These are phyloP conservation scores for Gymnopilus junonius DNA, from an alignment of 768 basidiomycete species.

Conservation along the genomic window DNA sequence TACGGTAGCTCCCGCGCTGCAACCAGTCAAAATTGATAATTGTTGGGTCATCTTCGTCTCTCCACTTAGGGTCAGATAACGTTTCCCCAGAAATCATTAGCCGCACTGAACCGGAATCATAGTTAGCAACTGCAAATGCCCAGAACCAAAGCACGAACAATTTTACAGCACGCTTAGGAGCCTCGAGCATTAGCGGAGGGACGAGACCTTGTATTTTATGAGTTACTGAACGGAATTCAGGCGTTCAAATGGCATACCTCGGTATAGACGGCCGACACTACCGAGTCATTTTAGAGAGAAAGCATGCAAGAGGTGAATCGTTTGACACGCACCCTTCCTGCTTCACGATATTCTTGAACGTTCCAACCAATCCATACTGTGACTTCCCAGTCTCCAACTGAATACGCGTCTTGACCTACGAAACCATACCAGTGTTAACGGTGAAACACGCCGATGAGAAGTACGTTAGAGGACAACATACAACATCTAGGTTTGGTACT, in stretches of 20 bases:
- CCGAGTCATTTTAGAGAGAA: neutral
- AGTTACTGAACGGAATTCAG: neutral
- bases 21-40: slow-evolving; percentile 90
- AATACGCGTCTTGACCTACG: slow-evolving; percentile 96
- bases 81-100: slow-evolving; percentile 97
- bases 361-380: slow-evolving; percentile 78
- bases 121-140: neutral
- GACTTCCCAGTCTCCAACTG: slow-evolving; percentile 90
- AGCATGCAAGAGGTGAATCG: neutral
- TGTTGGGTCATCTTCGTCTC: slow-evolving; percentile 86
- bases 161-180: slow-evolving; percentile 98
- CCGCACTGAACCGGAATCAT: slow-evolving; percentile 42
- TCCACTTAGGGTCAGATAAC: slow-evolving; percentile 63
- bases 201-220: slow-evolving; percentile 67
- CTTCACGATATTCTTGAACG: slow-evolving; percentile 79
- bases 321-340: slow-evolving; percentile 79
- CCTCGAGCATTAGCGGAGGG: slow-evolving; percentile 94
- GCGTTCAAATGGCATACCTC: slow-evolving; percentile 60
- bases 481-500: slow-evolving; percentile 68
- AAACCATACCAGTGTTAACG: neutral
- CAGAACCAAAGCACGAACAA: slow-evolving; percentile 52
- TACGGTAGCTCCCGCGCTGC: slow-evolving; percentile 89
- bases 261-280: slow-evolving; percentile 84
- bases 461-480: slow-evolving; percentile 43
- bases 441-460: neutral